Conservation (phyloP, 768 basidiomycete species). For the Mycena polygramma region DNA sequence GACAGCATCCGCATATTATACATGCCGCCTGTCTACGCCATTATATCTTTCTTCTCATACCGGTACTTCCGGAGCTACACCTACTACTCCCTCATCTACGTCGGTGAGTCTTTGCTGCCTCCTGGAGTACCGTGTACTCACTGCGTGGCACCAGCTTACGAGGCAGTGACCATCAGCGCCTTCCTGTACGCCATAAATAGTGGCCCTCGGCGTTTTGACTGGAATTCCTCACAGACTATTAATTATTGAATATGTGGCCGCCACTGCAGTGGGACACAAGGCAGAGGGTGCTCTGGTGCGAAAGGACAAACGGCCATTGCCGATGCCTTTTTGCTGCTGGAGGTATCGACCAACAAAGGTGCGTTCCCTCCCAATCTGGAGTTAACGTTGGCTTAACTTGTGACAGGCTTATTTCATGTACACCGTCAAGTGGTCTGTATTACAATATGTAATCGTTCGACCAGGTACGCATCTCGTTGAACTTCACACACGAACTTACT, state of each 20-base stretch:
- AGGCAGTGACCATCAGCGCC: conserved; percentile 87
- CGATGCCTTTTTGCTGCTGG: conserved; percentile 88
- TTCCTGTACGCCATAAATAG: conserved; percentile 72
- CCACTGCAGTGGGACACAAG: conserved; percentile 70
- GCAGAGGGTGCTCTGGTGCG: conserved; percentile 76
- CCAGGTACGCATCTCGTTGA: conserved; percentile 40
- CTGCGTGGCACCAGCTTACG: conserved; percentile 64
- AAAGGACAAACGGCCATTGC: conserved; percentile 84
- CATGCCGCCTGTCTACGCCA: conserved; percentile 86
- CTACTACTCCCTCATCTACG: conserved; percentile 61
- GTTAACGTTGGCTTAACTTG: conserved; percentile 6
- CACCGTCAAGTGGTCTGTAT: conserved; percentile 88
- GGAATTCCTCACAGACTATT: conserved; percentile 63
- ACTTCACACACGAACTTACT: not conserved
- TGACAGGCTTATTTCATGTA: conserved; percentile 93
- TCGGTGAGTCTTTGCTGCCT: conserved; percentile 45
- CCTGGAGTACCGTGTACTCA: not conserved
- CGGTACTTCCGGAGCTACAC: conserved; percentile 85
- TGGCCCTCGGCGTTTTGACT: not conserved
- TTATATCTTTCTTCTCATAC: conserved; percentile 90
- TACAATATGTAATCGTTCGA: conserved; percentile 89
- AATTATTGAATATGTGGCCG: conserved; percentile 87
- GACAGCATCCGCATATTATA: conserved; percentile 80
- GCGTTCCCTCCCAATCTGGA: conserved; percentile 22
- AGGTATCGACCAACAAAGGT: conserved; percentile 87